phyloP scores from a whole-genome alignment of 75 land plant species.

The Pinus taeda region DNA sequence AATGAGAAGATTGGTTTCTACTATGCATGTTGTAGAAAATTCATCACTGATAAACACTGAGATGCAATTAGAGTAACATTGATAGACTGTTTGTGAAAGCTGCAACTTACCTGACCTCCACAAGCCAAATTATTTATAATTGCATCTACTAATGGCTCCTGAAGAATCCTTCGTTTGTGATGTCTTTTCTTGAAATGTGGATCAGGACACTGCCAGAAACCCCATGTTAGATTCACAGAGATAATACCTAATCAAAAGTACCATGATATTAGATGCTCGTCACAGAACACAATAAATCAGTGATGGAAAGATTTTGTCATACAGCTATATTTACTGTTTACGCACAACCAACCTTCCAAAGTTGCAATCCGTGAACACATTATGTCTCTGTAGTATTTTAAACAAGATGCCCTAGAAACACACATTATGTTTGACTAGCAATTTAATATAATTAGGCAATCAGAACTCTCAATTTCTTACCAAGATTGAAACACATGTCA shows the following conservation, averaged over 20 bases:
- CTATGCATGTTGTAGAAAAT: no score
- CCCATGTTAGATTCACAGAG: background rate
- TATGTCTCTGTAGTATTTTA: background rate
- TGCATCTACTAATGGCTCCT: slow-evolving; percentile 69
- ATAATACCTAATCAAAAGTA: background rate
- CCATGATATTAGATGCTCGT: background rate
- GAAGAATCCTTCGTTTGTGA: slow-evolving; percentile 83
- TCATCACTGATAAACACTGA: background rate
- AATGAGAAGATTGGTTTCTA: no score
- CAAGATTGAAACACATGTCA: slow-evolving; percentile 68
- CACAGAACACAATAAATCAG: background rate
- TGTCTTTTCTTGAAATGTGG: slow-evolving; percentile 92
- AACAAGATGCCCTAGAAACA: background rate
- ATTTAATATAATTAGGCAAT: background rate
- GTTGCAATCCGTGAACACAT: background rate
- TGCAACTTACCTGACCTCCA: slow-evolving; percentile 64
- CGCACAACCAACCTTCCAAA: background rate
- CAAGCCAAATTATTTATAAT: slow-evolving; percentile 46
- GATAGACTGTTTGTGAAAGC: background rate
- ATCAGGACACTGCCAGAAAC: slow-evolving; percentile 79
- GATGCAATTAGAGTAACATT: background rate
- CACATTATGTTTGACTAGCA: background rate
- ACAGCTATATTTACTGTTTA: background rate
- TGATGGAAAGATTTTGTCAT: background rate
- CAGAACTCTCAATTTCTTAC: slow-evolving; percentile 34